A percentile compares a stretch with the other conserved stretches of the same genome.
Evolutionary conservation across 192 early-diverging fungal species (phyloP).

Genomic region (Geranomyces michiganensis): DNA sequence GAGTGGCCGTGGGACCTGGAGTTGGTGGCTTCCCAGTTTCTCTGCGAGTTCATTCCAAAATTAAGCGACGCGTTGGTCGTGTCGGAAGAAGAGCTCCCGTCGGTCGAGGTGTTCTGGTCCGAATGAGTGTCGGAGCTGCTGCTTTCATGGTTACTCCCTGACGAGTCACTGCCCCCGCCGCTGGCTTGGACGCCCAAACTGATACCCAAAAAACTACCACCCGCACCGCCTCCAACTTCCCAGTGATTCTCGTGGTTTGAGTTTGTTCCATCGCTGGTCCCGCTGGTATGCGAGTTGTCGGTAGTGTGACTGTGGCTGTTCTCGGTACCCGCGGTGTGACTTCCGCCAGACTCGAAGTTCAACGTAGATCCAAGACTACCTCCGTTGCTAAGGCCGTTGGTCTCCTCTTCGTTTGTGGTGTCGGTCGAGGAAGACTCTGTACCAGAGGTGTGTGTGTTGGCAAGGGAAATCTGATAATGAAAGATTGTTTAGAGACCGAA

Average conservation of each 20-base stretch:
- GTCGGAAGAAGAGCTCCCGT: background rate
- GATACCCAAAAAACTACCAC: background rate
- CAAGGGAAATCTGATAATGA: background rate
- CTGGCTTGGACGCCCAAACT: background rate
- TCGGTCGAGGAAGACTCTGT: background rate
- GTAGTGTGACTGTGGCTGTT: background rate
- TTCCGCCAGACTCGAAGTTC: background rate
- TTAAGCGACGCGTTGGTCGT: background rate
- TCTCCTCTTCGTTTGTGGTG: background rate
- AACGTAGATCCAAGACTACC: background rate
- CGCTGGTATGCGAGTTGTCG: background rate
- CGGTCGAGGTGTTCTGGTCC: background rate
- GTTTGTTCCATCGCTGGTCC: background rate
- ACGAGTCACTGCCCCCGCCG: background rate
- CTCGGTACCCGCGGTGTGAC: background rate
- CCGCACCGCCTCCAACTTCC: background rate
- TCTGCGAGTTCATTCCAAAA: background rate
- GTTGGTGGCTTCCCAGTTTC: background rate
- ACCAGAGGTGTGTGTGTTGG: slow-evolving; percentile 6
- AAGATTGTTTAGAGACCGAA: too few relatives aligned
- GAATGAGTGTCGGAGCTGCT: background rate
- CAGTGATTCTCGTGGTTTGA: background rate
- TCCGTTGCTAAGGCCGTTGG: background rate
- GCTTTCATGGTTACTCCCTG: background rate
- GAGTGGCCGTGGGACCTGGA: background rate